These are phyloP conservation scores for Saccharomyces hybrid DNA, from an alignment of 1,139 yeast species.

Conservation along the genomic window DNA sequence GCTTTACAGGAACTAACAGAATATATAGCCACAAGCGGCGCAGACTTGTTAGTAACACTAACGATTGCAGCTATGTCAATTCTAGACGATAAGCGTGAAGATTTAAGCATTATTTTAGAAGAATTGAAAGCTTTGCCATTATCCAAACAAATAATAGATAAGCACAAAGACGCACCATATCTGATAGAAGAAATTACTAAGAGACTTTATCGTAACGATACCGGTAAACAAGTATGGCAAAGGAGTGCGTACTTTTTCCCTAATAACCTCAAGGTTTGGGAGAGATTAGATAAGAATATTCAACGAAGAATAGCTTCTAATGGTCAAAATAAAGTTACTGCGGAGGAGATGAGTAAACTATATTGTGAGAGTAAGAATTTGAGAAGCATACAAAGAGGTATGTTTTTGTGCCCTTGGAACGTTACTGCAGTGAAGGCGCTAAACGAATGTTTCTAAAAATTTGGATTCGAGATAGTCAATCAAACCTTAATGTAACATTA, in stretches of 20 bases:
- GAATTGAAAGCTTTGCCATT: conserved; percentile 53
- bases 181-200: conserved; percentile 48
- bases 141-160: conserved; percentile 43
- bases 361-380: conserved; percentile 42
- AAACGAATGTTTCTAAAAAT: conserved; percentile 22
- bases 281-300: conserved; percentile 43
- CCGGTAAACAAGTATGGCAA: conserved; percentile 43
- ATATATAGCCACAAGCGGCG: conserved; percentile 55
- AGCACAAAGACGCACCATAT: conserved; percentile 49
- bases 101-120: conserved; percentile 54
- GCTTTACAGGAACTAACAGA: conserved; percentile 67
- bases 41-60: conserved; percentile 57
- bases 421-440: conserved; percentile 21
- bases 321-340: conserved; percentile 40
- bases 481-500: too few species aligned
- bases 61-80: conserved; percentile 78
- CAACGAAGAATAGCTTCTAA: conserved; percentile 48
- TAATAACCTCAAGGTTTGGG: conserved; percentile 62
- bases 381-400: conserved; percentile 54
- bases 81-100: conserved; percentile 42
- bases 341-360: conserved; percentile 46
- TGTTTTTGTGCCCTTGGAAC: conserved; percentile 42
- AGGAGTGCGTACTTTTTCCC: conserved; percentile 71
- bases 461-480: not conserved
- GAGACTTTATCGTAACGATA: conserved; percentile 25